phyloP scores from a whole-genome alignment of 148 eudicot species.

The Pouteria glomerata region DNA sequence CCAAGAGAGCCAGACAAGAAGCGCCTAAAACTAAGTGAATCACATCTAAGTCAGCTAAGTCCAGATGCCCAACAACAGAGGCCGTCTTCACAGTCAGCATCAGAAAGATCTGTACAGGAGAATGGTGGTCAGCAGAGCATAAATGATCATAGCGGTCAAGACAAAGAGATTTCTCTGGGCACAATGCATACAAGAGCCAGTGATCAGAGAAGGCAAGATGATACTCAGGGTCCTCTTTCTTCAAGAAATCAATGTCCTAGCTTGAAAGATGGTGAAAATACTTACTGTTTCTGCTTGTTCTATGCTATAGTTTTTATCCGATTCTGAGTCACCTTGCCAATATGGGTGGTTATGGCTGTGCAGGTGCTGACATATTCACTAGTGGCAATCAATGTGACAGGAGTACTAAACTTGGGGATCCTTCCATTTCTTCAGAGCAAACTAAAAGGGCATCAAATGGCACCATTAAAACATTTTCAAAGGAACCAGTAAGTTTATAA shows the following conservation, averaged over 20 bases:
- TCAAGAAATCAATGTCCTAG: conserved; percentile 16
- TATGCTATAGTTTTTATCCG: neutral
- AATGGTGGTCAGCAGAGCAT: conserved; percentile 13
- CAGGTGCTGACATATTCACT: conserved; percentile 28
- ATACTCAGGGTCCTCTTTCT: conserved; percentile 5
- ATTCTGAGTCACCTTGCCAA: neutral
- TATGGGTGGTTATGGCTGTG: conserved; percentile 11
- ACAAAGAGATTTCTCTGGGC: conserved; percentile 11
- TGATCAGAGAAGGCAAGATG: conserved; percentile 21
- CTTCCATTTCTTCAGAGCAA: conserved; percentile 23
- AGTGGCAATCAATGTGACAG: conserved; percentile 29
- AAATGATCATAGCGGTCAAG: conserved; percentile 16
- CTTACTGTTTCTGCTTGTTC: neutral
- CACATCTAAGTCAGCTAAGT: conserved; percentile 12
- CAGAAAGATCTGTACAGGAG: conserved; percentile 17
- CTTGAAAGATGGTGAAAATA: conserved; percentile 20
- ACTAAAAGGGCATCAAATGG: conserved; percentile 13
- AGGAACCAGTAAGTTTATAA: conserved; percentile 31
- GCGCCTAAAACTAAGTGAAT: conserved; percentile 32
- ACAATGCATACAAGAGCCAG: conserved; percentile 14
- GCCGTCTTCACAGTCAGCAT: conserved; percentile 10
- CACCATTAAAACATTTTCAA: conserved; percentile 10
- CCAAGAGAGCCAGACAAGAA: conserved; percentile 38
- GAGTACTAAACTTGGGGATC: conserved; percentile 22
- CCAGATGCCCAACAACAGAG: conserved; percentile 16